Evolutionary conservation across 2,329 filamentous ascomycete genomes (phyloP), one percentile per base, ranked within the genome.

Genomic region (Calonectria hongkongensis): DNA sequence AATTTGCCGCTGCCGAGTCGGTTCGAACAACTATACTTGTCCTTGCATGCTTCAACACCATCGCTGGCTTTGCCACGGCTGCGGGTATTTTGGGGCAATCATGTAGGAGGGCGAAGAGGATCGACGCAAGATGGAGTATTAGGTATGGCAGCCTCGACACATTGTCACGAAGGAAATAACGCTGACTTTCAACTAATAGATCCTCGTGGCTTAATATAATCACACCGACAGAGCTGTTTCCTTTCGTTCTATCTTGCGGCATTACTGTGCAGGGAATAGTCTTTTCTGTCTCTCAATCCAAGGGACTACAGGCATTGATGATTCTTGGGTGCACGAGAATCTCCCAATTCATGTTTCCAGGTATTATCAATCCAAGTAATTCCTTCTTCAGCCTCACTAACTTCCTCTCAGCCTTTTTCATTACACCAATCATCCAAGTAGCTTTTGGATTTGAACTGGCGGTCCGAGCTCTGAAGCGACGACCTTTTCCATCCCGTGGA

Each of bases 391-490:
- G 50, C 41, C 16, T 27, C 51, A 30, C 84, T 85, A 78, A 84
- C 64, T 41, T 18, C 15, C 4, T 12, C 2, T 3, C 30, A 43
- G 93, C 90, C 9, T 86, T 94, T 43, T 94, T 94, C 78, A 87
- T 94, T 66, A 88, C 91, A 10, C 92, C 92, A 30, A 93, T 89
- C 74, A 88, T 92, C 39, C 92, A 94, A 75, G 79, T 94, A 25
- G 86, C 93, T 18, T 94, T 94, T 76, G 91, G 90, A 16, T 74
- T 92, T 71, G 93, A 94, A 81, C 87, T 89, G 41, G 86, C 90
- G 0, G 78, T 90, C 18, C 87, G 92, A 75, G 88, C 90, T 13
- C 81, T 92, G 30, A 87, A 85, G 75, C 85, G 83, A 56, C 86
- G 86, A 56, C 88, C 91, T 1, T 94, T 94, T 75, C 87, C 89